phyloP scores from a whole-genome alignment of 2,329 filamentous ascomycete genomes.

The Leptographium lundbergii region DNA sequence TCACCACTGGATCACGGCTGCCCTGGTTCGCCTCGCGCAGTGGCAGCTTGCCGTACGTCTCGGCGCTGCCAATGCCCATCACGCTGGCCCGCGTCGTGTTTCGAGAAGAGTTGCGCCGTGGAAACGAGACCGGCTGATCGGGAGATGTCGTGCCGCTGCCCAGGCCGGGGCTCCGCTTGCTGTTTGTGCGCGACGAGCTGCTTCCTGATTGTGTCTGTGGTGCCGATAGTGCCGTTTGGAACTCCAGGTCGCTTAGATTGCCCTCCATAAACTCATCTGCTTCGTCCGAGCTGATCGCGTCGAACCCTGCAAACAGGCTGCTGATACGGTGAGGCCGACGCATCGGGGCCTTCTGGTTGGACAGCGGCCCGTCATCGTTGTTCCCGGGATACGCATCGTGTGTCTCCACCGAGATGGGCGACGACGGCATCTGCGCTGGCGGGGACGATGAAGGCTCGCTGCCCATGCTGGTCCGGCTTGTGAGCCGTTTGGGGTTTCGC shows the following conservation, averaged over 20 bases:
- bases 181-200: constrained; percentile 9
- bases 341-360: constrained; percentile 44
- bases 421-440: constrained; percentile 2
- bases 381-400: constrained; percentile 64
- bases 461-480: constrained; percentile 29
- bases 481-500: constrained; percentile 46
- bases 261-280: constrained; percentile 47
- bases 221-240: constrained; percentile 51
- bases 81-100: constrained; percentile 18
- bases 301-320: constrained; percentile 79
- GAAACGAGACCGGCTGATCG: constrained; percentile 20
- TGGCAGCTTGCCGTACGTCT: constrained; percentile 32
- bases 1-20: constrained; percentile 11
- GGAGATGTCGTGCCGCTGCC: constrained; percentile 27
- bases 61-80: constrained; percentile 23
- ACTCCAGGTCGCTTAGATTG: constrained; percentile 55
- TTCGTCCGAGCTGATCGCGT: constrained; percentile 57
- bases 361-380: constrained; percentile 67
- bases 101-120: constrained; percentile 7
- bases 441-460: constrained; percentile 39
- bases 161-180: constrained; percentile 29
- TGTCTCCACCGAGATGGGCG: constrained; percentile 24
- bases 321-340: constrained; percentile 63
- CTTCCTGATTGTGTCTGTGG: constrained; percentile 37
- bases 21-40: constrained; percentile 19